These are phyloP conservation scores for Boechera stricta DNA, from an alignment of 345 rosid genomes.

Conservation along the genomic window DNA sequence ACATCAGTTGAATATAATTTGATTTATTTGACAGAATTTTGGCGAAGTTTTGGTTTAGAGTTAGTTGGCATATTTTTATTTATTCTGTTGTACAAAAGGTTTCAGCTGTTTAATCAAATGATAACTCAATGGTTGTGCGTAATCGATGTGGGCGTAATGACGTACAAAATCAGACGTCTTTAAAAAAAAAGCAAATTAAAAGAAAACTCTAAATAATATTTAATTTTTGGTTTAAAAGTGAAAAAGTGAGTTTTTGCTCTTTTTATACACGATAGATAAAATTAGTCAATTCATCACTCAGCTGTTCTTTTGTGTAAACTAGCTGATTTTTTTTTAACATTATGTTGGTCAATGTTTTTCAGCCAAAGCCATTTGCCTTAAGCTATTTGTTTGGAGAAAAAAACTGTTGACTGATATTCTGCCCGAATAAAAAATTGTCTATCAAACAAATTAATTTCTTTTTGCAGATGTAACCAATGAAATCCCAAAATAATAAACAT, in stretches of 20 bases:
- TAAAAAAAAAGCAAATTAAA: background rate
- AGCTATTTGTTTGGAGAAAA: background rate
- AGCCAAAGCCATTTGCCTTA: conserved; percentile 6
- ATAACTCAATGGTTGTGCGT: conserved; percentile 4
- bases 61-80: background rate
- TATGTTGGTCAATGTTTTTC: conserved; percentile 14
- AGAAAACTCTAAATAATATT: no score
- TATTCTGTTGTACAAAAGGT: background rate
- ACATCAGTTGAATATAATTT: background rate
- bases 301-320: background rate
- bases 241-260: background rate
- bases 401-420: background rate
- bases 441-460: background rate
- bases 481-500: conserved; percentile 16
- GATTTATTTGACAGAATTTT: background rate
- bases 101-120: background rate
- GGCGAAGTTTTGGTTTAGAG: background rate
- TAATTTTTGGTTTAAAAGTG: background rate
- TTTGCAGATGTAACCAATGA: background rate
- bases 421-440: background rate
- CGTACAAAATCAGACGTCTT: conserved; percentile 14
- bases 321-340: background rate
- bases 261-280: background rate
- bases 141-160: conserved; percentile 28
- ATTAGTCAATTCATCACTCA: background rate